Evolutionary conservation across 805 yeast genomes (phyloP).

Genomic region (Kockiozyma suomiensis): DNA sequence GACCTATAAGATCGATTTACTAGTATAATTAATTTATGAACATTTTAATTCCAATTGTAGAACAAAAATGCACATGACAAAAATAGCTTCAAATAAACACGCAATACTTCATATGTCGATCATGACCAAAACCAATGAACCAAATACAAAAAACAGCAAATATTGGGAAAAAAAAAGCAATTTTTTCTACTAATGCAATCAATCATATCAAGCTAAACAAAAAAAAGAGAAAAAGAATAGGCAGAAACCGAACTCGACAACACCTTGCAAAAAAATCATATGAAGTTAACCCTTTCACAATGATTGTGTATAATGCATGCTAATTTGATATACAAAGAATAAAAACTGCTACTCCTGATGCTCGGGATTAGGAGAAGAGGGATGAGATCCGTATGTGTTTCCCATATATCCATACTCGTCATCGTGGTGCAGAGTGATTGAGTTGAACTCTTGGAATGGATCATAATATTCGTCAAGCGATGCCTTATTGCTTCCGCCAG

Average conservation of each 20-base stretch:
- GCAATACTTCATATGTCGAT: no score
- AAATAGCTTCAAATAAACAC: no score
- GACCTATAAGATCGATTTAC: no score
- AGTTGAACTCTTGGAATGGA: constrained; percentile 83
- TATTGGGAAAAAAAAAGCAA: neutral
- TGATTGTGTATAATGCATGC: neutral
- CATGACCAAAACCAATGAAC: no score
- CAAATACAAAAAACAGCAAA: neutral
- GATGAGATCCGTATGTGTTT: neutral
- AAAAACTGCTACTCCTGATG: neutral
- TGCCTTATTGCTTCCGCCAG: constrained; percentile 11
- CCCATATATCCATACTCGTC: constrained; percentile 47
- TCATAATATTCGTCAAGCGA: constrained; percentile 53
- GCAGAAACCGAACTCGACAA: neutral
- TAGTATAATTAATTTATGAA: no score
- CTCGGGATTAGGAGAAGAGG: neutral
- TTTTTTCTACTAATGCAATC: neutral
- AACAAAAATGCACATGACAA: no score
- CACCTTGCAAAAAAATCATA: constrained; percentile 2
- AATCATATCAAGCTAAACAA: neutral
- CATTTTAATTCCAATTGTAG: no score
- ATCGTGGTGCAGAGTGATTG: constrained; percentile 81
- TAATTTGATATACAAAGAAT: neutral
- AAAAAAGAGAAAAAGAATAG: neutral
- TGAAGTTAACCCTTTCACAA: neutral